Evolutionary conservation across 495 filamentous ascomycete species (phyloP), one percentile per base, ranked within the genome.

Genomic region (Penicillium herquei): DNA sequence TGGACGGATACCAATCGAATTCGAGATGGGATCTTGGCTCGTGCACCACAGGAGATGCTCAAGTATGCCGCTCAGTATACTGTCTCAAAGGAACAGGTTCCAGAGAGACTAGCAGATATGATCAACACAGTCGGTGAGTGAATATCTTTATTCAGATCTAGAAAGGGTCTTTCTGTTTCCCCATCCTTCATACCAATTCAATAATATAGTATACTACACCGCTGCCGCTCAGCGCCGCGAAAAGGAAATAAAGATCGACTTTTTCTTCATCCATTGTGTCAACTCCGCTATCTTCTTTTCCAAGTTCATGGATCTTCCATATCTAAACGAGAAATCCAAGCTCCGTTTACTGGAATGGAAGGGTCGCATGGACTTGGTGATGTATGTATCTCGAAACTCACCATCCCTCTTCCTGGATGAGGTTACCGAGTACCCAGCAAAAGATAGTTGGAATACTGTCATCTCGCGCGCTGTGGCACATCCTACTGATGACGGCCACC

Each of bases 41-140:
- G 86, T 7, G 89, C 85, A 4, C 72, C 70, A 32, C 79, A 87
- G 10, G 80, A 87, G 61, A 86, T 89, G 72, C 54, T 89, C 26
- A 62, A 70, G 14, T 65, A 86, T 62, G 82, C 84, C 3, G 76
- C 76, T 11, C 79, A 84, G 58, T 91, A 81, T 51, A 74, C 65
- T 3, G 82, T 92, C 1, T 63, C 72, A 10, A 70, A 78, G n/a
- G 80, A 84, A 3, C 79, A 87, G 59, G 62, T 94, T 5, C 77
- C 87, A n/a, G 77, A 83, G 58, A 82, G 79, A 66, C 81, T 83
- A 8, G 85, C 83, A 0, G 91, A 96, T 75, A 92, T 95, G 84
- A 87, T 84, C 17, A 84, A 91, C 59, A 76, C 80, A 0, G 68
- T 76, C 48, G 71, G 81, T 85, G 60, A 60, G 77, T 64, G 21